phyloP scores from a whole-genome alignment of 2,329 filamentous ascomycete genomes.

The Epichloe brachyelytri region DNA sequence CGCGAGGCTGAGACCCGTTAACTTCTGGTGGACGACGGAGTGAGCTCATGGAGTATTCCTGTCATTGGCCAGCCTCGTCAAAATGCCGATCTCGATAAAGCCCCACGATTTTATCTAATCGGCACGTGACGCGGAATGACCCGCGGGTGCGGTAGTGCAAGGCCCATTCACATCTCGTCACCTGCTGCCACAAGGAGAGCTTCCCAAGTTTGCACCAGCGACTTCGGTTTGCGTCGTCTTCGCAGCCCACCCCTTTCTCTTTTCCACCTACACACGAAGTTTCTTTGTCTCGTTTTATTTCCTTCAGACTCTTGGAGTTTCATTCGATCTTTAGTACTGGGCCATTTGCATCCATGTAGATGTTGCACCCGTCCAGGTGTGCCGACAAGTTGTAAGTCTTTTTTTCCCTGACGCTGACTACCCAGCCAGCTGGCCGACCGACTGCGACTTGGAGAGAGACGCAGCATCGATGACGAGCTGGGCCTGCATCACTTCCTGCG shows the following conservation, averaged over 20 bases:
- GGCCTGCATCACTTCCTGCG: no score
- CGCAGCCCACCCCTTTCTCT: not conserved
- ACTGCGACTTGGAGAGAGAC: not conserved
- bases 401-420: constrained; percentile 4
- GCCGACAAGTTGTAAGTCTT: constrained; percentile 23
- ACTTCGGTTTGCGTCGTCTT: constrained; percentile 8
- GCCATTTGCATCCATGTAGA: constrained; percentile 23
- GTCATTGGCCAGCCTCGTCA: constrained; percentile 4
- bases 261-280: not conserved
- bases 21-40: not conserved
- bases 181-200: constrained; percentile 17
- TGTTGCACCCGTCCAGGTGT: constrained; percentile 17
- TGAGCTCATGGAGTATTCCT: not conserved
- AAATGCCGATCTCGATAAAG: not conserved
- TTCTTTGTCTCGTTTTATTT: not conserved
- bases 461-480: not conserved
- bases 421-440: constrained; percentile 1
- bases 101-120: constrained; percentile 13
- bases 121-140: constrained; percentile 21
- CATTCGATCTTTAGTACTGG: not conserved
- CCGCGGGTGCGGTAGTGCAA: constrained; percentile 16
- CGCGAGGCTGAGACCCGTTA: not conserved
- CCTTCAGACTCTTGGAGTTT: not conserved
- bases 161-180: constrained; percentile 20
- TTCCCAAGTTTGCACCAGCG: constrained; percentile 22